A percentile compares a stretch with the other conserved stretches of the same genome.
phyloP scores from a whole-genome alignment of 129 eudicot genomes.

The Erigeron canadensis region DNA sequence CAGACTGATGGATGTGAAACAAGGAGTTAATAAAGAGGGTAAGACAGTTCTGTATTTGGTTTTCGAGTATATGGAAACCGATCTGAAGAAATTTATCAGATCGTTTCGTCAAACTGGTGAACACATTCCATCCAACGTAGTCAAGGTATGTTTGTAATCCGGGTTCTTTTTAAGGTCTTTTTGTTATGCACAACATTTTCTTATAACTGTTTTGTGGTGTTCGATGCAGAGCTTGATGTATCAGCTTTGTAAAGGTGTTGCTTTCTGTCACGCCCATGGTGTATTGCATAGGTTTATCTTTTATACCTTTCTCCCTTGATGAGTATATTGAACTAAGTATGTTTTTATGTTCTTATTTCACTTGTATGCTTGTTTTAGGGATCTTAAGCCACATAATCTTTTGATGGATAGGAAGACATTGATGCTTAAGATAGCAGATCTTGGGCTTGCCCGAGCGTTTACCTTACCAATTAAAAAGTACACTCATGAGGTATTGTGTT shows the following conservation, averaged over 20 bases:
- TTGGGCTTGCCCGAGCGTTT: constrained; percentile 83
- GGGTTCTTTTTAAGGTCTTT: not conserved
- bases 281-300: constrained; percentile 43
- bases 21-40: constrained; percentile 73
- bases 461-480: constrained; percentile 85
- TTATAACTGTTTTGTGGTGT: not conserved
- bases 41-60: constrained; percentile 79
- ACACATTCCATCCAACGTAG: constrained; percentile 39
- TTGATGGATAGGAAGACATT: constrained; percentile 79
- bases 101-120: constrained; percentile 54
- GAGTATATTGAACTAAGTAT: not conserved
- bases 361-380: constrained; percentile 38
- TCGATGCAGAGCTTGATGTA: constrained; percentile 76
- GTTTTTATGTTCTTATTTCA: not conserved
- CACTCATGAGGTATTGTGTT: constrained; percentile 74
- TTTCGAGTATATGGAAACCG: constrained; percentile 46
- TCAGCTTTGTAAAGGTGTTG: constrained; percentile 91
- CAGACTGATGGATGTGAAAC: constrained; percentile 86
- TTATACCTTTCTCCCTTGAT: not conserved
- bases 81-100: constrained; percentile 75
- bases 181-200: not conserved
- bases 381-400: constrained; percentile 97
- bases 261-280: constrained; percentile 86
- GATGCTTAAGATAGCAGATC: constrained; percentile 84
- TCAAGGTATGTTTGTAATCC: constrained; percentile 44